Conservation (phyloP, 2,329 filamentous ascomycete species). For the Periglandula ipomoeae region DNA sequence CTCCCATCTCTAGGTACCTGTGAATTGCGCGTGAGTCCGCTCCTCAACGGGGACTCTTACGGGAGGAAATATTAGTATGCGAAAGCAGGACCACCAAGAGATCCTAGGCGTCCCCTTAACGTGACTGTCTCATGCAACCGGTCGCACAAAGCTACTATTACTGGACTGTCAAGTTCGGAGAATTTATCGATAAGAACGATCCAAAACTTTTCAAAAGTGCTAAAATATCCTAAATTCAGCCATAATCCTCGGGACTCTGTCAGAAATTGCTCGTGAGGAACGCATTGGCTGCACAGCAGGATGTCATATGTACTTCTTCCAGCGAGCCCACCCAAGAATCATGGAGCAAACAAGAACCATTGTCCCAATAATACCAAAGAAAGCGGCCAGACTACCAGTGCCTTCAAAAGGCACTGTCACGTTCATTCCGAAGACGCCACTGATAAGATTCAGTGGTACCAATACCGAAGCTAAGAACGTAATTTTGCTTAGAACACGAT, state of each 20-base stretch:
- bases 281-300: background rate
- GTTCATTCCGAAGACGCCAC: constrained; percentile 83
- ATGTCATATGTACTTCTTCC: constrained; percentile 35
- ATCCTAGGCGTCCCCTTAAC: too few relatives aligned
- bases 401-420: constrained; percentile 59
- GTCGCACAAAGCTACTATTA: background rate
- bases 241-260: too few relatives aligned
- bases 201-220: background rate
- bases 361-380: constrained; percentile 40
- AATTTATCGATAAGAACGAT: background rate
- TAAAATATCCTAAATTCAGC: background rate
- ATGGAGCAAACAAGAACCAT: constrained; percentile 45
- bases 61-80: too few relatives aligned
- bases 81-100: too few relatives aligned
- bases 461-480: constrained; percentile 89
- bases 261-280: too few relatives aligned
- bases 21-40: too few relatives aligned
- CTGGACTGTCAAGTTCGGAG: background rate
- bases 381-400: constrained; percentile 42
- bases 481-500: constrained; percentile 87
- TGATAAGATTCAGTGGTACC: constrained; percentile 91
- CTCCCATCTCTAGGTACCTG: too few relatives aligned
- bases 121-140: too few relatives aligned
- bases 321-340: constrained; percentile 37
- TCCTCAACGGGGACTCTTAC: too few relatives aligned